These are phyloP conservation scores for Pseudocercospora eumusae DNA, from an alignment of 2,329 filamentous ascomycete genomes.

Conservation along the genomic window DNA sequence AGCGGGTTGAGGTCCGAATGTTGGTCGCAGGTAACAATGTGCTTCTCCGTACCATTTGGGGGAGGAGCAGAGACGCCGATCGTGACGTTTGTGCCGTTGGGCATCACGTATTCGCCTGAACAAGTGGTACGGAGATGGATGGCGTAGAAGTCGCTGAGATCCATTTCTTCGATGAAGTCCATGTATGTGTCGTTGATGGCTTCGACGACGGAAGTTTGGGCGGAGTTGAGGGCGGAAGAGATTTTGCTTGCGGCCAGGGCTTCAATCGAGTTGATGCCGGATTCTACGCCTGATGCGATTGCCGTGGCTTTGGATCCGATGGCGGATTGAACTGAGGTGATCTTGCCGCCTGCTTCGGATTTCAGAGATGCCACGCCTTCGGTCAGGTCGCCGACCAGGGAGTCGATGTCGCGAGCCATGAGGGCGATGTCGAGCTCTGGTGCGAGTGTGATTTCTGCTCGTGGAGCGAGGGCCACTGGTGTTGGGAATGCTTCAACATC, in stretches of 20 bases:
- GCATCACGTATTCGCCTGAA: constrained; percentile 48
- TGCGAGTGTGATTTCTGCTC: constrained; percentile 12
- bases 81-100: constrained; percentile 47
- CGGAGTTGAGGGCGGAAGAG: constrained; percentile 32
- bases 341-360: constrained; percentile 26
- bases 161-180: constrained; percentile 50
- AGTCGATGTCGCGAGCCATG: constrained; percentile 30
- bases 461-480: constrained; percentile 10
- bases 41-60: constrained; percentile 46
- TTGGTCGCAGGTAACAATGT: constrained; percentile 58
- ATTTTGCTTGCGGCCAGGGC: constrained; percentile 28
- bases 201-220: constrained; percentile 47
- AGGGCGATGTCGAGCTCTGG: constrained; percentile 29
- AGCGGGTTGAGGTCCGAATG: constrained; percentile 54
- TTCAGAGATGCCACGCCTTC: constrained; percentile 22
- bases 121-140: constrained; percentile 64
- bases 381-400: constrained; percentile 34
- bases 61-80: constrained; percentile 32
- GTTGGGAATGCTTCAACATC: constrained; percentile 10
- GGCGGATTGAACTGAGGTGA: constrained; percentile 29
- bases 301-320: constrained; percentile 30
- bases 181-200: constrained; percentile 42
- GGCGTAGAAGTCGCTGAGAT: constrained; percentile 62
- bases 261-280: constrained; percentile 23
- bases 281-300: constrained; percentile 27